Base-by-base conservation (phyloP, 495 filamentous ascomycete species). In the Talaromyces borbonicus region DNA sequence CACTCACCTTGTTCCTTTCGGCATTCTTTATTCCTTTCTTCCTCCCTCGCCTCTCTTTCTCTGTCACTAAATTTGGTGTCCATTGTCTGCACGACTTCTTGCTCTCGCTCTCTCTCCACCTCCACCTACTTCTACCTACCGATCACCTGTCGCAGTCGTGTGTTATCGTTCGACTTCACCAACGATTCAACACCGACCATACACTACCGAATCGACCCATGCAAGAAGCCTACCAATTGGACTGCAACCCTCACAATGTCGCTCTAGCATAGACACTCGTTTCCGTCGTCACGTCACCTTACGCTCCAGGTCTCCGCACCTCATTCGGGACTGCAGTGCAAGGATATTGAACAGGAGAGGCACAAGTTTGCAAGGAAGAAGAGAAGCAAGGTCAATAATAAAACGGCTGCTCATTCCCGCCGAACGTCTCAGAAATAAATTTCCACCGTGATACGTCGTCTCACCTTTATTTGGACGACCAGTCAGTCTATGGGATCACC, bases 401-500 rank as follows among this genome's bases (percentile, higher is more conserved):
- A n/a, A n/a, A n/a, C n/a, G n/a, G n/a, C n/a, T n/a, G n/a, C n/a
- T n/a, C n/a, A n/a, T n/a, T n/a, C n/a, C n/a, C n/a, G n/a, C n/a
- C n/a, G n/a, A n/a, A n/a, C n/a, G n/a, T n/a, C n/a, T n/a, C n/a
- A n/a, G n/a, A n/a, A n/a, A n/a, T n/a, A n/a, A n/a, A n/a, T n/a
- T n/a, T n/a, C n/a, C n/a, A n/a, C n/a, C n/a, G n/a, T n/a, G n/a
- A n/a, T n/a, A n/a, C n/a, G n/a, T 38, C 36, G 19, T 38, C 36
- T 9, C 38, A 41, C 38, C 7, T n/a, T 41, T 14, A 41, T 41
- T 41, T 24, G 20, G 38, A 23, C 26, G 38, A 41, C n/a, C n/a
- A n/a, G n/a, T 41, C 38, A 35, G 40, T 51, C 44, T 47, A 22
- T 46, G 35, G 33, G 33, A 24, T 15, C 25, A 27, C 29, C 11